Percentiles rank a stretch among this genome's conserved stretches.
Conservation (phyloP, 2,329 filamentous ascomycete genomes). For the Phoma sp. region DNA sequence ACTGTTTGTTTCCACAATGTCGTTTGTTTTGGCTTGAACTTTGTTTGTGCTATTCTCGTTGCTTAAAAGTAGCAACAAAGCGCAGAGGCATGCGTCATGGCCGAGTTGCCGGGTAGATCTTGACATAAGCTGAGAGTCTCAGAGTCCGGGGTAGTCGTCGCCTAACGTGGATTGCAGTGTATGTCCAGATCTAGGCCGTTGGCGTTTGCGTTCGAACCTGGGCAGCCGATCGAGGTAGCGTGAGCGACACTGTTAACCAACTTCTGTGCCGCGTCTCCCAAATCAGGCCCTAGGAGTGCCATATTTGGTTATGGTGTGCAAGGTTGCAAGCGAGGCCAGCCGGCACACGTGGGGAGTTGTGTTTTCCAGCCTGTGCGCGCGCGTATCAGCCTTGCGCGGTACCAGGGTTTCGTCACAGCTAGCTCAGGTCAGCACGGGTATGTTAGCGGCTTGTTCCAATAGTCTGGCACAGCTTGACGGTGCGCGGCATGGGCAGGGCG, state of each 20-base stretch:
- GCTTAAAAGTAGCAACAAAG: neutral
- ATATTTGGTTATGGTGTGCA: neutral
- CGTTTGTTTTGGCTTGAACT: conserved; percentile 4
- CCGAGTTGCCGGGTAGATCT: neutral
- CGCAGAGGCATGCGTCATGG: too few species aligned
- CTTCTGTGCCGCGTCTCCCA: neutral
- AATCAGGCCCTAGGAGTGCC: neutral
- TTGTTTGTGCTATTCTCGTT: conserved; percentile 7
- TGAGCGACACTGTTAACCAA: neutral
- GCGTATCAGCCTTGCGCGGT: conserved; percentile 10
- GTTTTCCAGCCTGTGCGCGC: neutral
- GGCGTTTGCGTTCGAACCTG: neutral
- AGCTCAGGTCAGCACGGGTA: neutral
- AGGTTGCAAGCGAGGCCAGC: neutral
- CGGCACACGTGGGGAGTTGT: conserved; percentile 4
- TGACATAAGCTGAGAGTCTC: neutral
- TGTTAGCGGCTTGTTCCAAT: conserved; percentile 10
- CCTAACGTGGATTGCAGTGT: neutral
- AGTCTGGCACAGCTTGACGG: conserved; percentile 10
- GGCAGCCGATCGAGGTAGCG: neutral
- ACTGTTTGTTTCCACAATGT: conserved; percentile 2
- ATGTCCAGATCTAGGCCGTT: conserved; percentile 2
- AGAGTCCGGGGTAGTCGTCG: conserved; percentile 1
- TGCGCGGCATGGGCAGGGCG: neutral
- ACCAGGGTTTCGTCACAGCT: conserved; percentile 7